Base-by-base conservation (phyloP, 1,284 basidiomycete species). In the Afroboletus lepidellus region DNA sequence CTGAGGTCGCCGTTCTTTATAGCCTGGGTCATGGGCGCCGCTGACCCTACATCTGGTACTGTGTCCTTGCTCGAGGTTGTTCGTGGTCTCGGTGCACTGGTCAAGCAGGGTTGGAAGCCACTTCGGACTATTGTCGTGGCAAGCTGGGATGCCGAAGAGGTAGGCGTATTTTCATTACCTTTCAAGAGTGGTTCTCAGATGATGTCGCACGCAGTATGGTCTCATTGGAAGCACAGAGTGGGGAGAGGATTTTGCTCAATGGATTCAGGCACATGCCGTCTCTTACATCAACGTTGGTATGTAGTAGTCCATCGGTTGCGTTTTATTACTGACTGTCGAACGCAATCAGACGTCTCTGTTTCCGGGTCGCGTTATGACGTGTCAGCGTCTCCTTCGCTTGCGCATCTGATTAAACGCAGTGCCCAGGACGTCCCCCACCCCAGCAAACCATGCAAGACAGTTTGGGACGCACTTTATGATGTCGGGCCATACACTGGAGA, bases 71-170 rank as follows among this genome's bases (percentile, higher is more conserved):
- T 87, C 61, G 94, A 98, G 68, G 76, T 94, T 24, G 78, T 95
- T 53, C 82, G 84, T 32, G 92, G 90, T n/a, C 81, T 94, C 52
- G 93, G 92, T 29, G 72, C 74, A 9, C 75, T 98, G 2, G 65
- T 90, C 21, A 74, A 74, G 57, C 75, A 73, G 15, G 94, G 93
- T 24, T 98, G 95, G 95, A 90, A 84, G 62, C 95, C 95, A 5
- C 72, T 94, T 36, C 77, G 94, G 51, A 95, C 91, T 16, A 84
- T 96, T 61, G 72, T 96, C n/a, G 77, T 98, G 47, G 92, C 90
- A 5, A 90, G 85, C 57, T 97, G 92, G 94, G 93, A 96, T 69
- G 95, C 84, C 0, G 94, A 98, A 73, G 95, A 94, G 78, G 84
- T 86, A 41, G 39, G 66, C 32, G 20, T 13, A 32, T 16, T 52